Percentiles rank a stretch among this genome's conserved stretches.
phyloP scores from a whole-genome alignment of 2,329 filamentous ascomycete species.

The Sclerotinia spermophila region DNA sequence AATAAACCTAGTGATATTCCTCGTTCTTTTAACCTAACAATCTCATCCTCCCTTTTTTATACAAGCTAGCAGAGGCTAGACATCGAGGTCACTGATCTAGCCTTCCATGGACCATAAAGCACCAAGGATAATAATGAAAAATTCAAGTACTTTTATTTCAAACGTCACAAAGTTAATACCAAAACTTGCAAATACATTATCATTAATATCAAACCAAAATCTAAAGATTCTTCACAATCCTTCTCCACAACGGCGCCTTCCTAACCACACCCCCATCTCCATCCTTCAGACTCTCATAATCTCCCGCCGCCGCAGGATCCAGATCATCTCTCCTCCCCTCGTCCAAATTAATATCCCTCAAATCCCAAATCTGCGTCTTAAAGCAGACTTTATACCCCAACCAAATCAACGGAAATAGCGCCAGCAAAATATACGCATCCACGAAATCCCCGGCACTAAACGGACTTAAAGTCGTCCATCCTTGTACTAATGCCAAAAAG shows the following conservation, averaged over 20 bases:
- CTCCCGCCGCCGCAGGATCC: not conserved
- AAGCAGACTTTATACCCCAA: constrained; percentile 52
- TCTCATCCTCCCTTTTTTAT: not conserved
- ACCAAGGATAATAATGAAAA: not conserved
- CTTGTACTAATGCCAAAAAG: constrained; percentile 58
- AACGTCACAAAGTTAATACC: not conserved
- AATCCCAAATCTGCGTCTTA: constrained; percentile 49
- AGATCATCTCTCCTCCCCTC: constrained; percentile 46
- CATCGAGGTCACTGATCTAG: not conserved
- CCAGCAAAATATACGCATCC: constrained; percentile 59
- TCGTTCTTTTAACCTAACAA: no score
- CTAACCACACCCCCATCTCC: not conserved
- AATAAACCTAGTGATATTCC: no score
- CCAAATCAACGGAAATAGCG: constrained; percentile 57
- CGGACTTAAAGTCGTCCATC: constrained; percentile 57
- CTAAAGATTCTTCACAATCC: constrained; percentile 14
- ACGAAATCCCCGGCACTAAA: constrained; percentile 58
- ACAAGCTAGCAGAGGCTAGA: not conserved
- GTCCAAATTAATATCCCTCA: constrained; percentile 53
- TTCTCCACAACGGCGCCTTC: constrained; percentile 14
- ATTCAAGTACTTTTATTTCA: not conserved
- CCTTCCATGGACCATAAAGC: not conserved
- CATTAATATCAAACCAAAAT: not conserved
- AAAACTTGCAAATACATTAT: not conserved
- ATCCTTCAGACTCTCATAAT: not conserved